Evolutionary conservation across 2,329 filamentous ascomycete genomes (phyloP), one percentile per base, ranked within the genome.

Genomic region (Karstenula rhodostoma): DNA sequence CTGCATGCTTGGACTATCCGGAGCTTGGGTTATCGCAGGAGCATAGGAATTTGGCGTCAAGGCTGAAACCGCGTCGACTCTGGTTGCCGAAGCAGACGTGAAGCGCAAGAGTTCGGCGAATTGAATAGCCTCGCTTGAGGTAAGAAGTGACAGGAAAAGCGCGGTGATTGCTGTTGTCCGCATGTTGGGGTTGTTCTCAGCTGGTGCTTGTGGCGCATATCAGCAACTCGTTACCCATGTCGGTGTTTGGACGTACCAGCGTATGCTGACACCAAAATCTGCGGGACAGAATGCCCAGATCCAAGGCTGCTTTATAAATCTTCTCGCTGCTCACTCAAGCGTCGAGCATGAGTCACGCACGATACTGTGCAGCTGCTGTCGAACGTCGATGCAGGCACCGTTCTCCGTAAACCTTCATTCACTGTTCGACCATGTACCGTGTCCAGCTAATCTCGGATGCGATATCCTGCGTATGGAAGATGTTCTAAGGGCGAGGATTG

Each of bases 71-170:
- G 56, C 23, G 15, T 2, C 19, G 25, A 29, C 23, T 32, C 47
- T 32, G 42, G 51, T 43, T 22, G 55, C 42, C 9, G 42, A 49
- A 43, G 46, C 19, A 49, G 50, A 55, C 27, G 43, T 29, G 27
- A 44, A 57, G 47, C 56, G 56, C 35, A 56, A 19, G 29, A 55
- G 44, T 17, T 55, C 59, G 17, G 44, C 54, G 7, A 61, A 55
- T 40, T 46, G 37, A 4, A 51, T 25, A 4, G 56, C 25, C 15
- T 50, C 42, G 23, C 22, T 13, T 10, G 54, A 1, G 15, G 47
- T 37, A 27, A 32, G 7, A 13, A n/a, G 40, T 17, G 60, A 49
- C 9, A 62, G 42, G 2, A 42, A 19, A 10, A 62, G 29, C 32
- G 47, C 29, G 22, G 37, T 22, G 22, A 58, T n/a, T n/a, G 19